Evolutionary conservation across 2,329 filamentous ascomycete genomes (phyloP).

Genomic region (Cladosporium sp.): DNA sequence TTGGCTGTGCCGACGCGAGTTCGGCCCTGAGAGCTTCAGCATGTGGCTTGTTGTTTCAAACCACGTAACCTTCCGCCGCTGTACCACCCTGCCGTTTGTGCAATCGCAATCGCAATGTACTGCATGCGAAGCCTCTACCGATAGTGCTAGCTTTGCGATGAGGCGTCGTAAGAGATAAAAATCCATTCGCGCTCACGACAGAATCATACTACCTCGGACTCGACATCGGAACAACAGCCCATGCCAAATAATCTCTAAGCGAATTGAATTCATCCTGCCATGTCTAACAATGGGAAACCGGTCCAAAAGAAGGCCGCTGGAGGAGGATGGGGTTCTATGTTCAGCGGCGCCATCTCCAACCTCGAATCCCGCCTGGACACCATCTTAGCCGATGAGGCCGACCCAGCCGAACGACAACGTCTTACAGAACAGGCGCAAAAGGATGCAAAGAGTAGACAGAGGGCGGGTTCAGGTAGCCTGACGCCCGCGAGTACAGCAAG

Average conservation of each 20-base stretch:
- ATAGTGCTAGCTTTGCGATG: conserved; percentile 19
- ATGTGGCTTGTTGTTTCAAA: conserved; percentile 10
- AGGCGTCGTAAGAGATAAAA: conserved; percentile 21
- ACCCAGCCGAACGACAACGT: conserved; percentile 42
- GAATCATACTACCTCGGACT: neutral
- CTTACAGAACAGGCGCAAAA: conserved; percentile 34
- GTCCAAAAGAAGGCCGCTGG: conserved; percentile 9
- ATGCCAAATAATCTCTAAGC: neutral
- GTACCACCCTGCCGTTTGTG: neutral
- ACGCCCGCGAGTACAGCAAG: conserved; percentile 6
- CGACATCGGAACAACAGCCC: neutral
- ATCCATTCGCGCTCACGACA: neutral
- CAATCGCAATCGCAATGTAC: neutral
- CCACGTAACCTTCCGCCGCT: conserved; percentile 7
- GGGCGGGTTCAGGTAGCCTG: conserved; percentile 22
- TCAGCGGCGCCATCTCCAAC: conserved; percentile 86
- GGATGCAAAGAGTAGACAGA: conserved; percentile 14
- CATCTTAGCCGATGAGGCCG: conserved; percentile 78
- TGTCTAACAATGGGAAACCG: conserved; percentile 1
- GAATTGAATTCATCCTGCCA: neutral
- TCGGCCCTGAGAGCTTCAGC: conserved; percentile 1
- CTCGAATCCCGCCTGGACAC: conserved; percentile 90
- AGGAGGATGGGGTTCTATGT: conserved; percentile 51
- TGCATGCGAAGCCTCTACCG: neutral
- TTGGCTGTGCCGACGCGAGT: conserved; percentile 6